Conservation (phyloP, 2,329 filamentous ascomycete species). For the Chalara sp. region DNA sequence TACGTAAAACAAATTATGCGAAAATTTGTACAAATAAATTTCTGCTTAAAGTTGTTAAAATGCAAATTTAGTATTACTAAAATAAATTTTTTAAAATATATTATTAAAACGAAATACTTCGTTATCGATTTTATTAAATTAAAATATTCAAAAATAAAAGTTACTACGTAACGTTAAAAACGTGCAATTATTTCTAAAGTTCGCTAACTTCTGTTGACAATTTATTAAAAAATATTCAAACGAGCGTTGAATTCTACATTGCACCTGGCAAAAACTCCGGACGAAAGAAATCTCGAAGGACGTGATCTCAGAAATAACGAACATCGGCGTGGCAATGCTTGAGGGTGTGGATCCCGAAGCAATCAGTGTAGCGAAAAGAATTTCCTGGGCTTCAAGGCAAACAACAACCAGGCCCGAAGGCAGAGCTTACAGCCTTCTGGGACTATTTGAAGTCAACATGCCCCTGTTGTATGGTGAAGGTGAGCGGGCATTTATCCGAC, state of each 20-base stretch:
- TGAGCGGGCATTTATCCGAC: not conserved
- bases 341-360: not conserved
- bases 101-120: too few relatives aligned
- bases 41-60: too few relatives aligned
- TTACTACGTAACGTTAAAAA: too few relatives aligned
- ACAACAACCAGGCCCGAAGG: conserved; percentile 15
- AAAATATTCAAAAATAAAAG: too few relatives aligned
- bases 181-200: too few relatives aligned
- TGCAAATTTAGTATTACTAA: too few relatives aligned
- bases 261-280: conserved; percentile 7
- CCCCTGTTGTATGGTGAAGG: conserved; percentile 26
- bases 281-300: conserved; percentile 6
- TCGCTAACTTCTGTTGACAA: too few relatives aligned
- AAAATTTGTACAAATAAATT: too few relatives aligned
- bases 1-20: too few relatives aligned
- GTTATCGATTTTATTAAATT: too few relatives aligned
- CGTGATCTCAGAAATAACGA: conserved; percentile 3
- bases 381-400: conserved; percentile 18
- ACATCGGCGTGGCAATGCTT: conserved; percentile 16
- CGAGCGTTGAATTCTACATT: conserved; percentile 6
- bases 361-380: conserved; percentile 7
- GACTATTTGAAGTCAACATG: conserved; percentile 28
- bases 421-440: conserved; percentile 23
- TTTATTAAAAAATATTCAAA: too few relatives aligned
- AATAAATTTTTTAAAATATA: too few relatives aligned